A percentile compares a stretch with the other conserved stretches of the same genome.
Evolutionary conservation across 208 protist species (phyloP).

Genomic region (Crithidia bombi): DNA sequence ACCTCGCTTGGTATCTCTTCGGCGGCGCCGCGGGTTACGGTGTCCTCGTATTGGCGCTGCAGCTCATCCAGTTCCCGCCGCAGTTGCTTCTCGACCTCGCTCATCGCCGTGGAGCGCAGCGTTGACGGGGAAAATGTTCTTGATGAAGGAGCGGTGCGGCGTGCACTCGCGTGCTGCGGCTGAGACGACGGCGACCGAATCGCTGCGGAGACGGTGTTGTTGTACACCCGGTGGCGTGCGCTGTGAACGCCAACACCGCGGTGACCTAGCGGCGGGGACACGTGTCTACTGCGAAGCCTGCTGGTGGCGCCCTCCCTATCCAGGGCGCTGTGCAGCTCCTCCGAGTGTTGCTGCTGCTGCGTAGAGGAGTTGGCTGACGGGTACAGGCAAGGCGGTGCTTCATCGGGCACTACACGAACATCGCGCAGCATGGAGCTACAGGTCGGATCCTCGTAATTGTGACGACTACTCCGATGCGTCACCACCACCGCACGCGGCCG

Average conservation of each 20-base stretch:
- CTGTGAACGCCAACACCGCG: conserved; percentile 4
- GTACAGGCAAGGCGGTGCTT: conserved; percentile 31
- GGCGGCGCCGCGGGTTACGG: conserved; percentile 47
- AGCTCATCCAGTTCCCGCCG: conserved; percentile 70
- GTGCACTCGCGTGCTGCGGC: conserved; percentile 1
- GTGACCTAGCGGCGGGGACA: neutral
- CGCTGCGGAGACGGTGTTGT: neutral
- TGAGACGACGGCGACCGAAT: neutral
- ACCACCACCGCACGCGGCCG: neutral
- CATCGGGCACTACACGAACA: conserved; percentile 55
- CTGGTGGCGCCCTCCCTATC: neutral
- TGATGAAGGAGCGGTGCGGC: neutral
- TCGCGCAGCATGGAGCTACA: conserved; percentile 87
- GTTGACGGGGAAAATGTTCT: neutral
- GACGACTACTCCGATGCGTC: neutral
- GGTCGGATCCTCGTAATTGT: conserved; percentile 81
- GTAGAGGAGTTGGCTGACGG: conserved; percentile 29
- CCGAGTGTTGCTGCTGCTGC: conserved; percentile 13
- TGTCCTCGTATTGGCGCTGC: conserved; percentile 76
- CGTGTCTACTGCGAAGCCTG: neutral
- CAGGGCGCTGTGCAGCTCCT: neutral
- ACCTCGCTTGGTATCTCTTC: conserved; percentile 66
- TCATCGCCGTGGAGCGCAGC: conserved; percentile 11
- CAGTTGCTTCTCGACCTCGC: conserved; percentile 70
- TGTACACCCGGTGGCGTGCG: neutral